Conservation (phyloP, 2,329 filamentous ascomycete species). For the Epicoccum sorghinum region DNA sequence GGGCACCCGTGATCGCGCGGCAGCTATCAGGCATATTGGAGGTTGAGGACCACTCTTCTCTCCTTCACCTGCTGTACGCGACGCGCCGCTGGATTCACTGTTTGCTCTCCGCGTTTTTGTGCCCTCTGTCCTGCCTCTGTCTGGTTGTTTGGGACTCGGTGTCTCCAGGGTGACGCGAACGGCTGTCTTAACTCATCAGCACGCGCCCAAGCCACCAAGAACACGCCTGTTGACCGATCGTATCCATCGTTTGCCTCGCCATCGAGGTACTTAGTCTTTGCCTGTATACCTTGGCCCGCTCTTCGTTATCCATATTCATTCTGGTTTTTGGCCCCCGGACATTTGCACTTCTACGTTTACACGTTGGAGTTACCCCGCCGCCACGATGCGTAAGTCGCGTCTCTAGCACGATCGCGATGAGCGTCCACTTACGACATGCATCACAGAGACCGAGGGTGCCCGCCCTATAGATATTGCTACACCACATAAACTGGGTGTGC, state of each 20-base stretch:
- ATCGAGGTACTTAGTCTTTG: constrained; percentile 13
- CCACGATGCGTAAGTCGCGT: constrained; percentile 34
- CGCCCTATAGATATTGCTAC: constrained; percentile 9
- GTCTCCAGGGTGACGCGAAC: constrained; percentile 16
- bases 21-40: constrained; percentile 23
- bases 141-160: constrained; percentile 6
- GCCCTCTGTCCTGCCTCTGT: constrained; percentile 9
- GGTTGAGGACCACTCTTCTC: constrained; percentile 13
- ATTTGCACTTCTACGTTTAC: constrained; percentile 13
- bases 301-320: not conserved
- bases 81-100: constrained; percentile 24
- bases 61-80: constrained; percentile 17
- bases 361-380: constrained; percentile 26
- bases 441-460: constrained; percentile 11
- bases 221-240: constrained; percentile 19
- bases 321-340: constrained; percentile 5
- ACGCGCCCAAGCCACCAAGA: constrained; percentile 20
- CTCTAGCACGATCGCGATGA: constrained; percentile 22
- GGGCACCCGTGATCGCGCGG: constrained; percentile 29
- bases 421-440: constrained; percentile 27
- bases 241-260: constrained; percentile 17
- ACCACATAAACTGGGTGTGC: constrained; percentile 11
- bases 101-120: constrained; percentile 8
- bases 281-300: constrained; percentile 5
- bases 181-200: constrained; percentile 20